Evolutionary conservation across 1,284 basidiomycete species (phyloP).

Genomic region (Pyrrhoderma lamaoense): DNA sequence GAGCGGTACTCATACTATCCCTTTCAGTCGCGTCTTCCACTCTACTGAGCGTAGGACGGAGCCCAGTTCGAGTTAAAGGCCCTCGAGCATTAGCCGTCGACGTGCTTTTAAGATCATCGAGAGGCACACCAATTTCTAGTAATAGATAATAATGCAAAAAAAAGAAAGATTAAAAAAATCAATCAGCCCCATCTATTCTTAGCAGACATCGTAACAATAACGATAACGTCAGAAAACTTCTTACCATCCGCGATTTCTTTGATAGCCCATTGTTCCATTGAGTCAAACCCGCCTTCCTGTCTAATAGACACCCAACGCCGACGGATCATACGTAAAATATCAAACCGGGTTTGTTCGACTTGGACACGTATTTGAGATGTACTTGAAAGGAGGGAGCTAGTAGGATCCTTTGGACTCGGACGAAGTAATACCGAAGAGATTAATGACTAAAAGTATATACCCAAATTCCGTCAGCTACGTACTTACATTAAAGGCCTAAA

Average conservation of each 20-base stretch:
- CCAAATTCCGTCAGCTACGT: not conserved
- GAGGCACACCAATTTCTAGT: constrained; percentile 70
- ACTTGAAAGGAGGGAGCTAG: constrained; percentile 52
- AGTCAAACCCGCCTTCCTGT: constrained; percentile 73
- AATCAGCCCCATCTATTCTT: no score
- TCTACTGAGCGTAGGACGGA: constrained; percentile 22
- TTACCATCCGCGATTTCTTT: constrained; percentile 82
- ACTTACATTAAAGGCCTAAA: not conserved
- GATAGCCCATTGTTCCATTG: constrained; percentile 76
- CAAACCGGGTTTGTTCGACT: constrained; percentile 66
- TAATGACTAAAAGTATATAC: constrained; percentile 43
- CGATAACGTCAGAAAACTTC: constrained; percentile 31
- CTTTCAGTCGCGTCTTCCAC: constrained; percentile 37
- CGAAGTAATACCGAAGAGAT: constrained; percentile 69
- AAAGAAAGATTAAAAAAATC: not conserved
- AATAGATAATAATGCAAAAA: not conserved
- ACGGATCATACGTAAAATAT: constrained; percentile 52
- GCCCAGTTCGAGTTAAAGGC: constrained; percentile 24
- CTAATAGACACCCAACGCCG: constrained; percentile 73
- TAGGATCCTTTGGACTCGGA: constrained; percentile 52
- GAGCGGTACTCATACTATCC: constrained; percentile 30
- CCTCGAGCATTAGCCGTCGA: constrained; percentile 14
- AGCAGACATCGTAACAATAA: no score
- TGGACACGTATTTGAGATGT: constrained; percentile 59
- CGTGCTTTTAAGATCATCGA: constrained; percentile 57